phyloP scores from a whole-genome alignment of 2,329 filamentous ascomycete genomes.

The Rutstroemia sp. region DNA sequence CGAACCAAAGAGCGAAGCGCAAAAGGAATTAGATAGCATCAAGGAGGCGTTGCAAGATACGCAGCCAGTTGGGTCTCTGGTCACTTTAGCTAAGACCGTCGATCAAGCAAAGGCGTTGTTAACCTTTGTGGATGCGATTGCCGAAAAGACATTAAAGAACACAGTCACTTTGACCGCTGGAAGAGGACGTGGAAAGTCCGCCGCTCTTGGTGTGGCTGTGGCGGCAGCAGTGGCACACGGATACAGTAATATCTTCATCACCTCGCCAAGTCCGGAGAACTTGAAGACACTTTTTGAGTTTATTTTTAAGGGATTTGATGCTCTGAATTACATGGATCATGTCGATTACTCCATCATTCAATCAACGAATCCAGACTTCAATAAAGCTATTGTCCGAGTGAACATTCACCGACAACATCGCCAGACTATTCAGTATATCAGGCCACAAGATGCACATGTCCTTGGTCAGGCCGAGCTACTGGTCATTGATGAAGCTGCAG shows the following conservation, averaged over 20 bases:
- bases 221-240: slow-evolving; percentile 91
- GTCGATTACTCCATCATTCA: slow-evolving; percentile 97
- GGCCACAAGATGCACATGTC: slow-evolving; percentile 91
- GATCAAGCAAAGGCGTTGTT: slow-evolving; percentile 96
- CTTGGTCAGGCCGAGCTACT: slow-evolving; percentile 90
- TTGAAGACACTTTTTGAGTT: slow-evolving; percentile 98
- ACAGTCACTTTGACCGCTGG: slow-evolving; percentile 91
- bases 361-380: slow-evolving; percentile 96
- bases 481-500: slow-evolving; percentile 95
- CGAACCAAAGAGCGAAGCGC: slow-evolving; percentile 61
- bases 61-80: slow-evolving; percentile 75
- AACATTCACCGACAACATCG: slow-evolving; percentile 93
- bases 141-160: slow-evolving; percentile 89
- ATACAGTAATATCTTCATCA: slow-evolving; percentile 99
- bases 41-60: slow-evolving; percentile 83
- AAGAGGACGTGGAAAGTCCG: slow-evolving; percentile 93
- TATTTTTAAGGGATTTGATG: slow-evolving; percentile 96
- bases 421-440: slow-evolving; percentile 97
- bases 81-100: slow-evolving; percentile 79
- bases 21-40: slow-evolving; percentile 73
- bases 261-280: slow-evolving; percentile 94
- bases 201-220: slow-evolving; percentile 87
- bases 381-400: slow-evolving; percentile 96
- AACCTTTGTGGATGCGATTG: slow-evolving; percentile 92
- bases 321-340: slow-evolving; percentile 87